Percentiles rank a stretch among this genome's conserved stretches.
Conservation (phyloP, 139 green algal species). For the Haematococcus lacustris region DNA sequence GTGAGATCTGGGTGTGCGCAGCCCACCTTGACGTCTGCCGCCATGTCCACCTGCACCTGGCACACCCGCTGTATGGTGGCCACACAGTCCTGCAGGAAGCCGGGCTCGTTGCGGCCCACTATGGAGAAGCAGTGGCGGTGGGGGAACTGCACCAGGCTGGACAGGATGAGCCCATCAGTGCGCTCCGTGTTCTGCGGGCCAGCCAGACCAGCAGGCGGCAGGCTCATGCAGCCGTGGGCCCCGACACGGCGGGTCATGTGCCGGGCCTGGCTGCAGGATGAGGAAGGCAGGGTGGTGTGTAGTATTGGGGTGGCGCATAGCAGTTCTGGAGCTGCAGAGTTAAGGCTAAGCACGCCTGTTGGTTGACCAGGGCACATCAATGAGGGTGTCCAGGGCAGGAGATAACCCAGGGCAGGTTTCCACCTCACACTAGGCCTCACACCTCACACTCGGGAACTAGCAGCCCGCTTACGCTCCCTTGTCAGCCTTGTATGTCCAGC, state of each 20-base stretch:
- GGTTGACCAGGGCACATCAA: neutral
- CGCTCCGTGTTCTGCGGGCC: slow-evolving; percentile 46
- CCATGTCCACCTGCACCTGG: slow-evolving; percentile 13
- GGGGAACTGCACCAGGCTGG: slow-evolving; percentile 46
- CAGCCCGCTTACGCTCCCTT: too few species aligned
- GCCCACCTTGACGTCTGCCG: slow-evolving; percentile 13
- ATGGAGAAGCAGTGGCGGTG: slow-evolving; percentile 48
- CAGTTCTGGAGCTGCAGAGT: too few species aligned
- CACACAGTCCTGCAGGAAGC: slow-evolving; percentile 21
- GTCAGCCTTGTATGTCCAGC: too few species aligned
- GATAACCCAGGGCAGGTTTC: too few species aligned
- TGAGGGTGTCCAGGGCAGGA: too few species aligned
- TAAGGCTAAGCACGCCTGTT: neutral
- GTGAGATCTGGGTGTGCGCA: too few species aligned
- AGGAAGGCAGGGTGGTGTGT: too few species aligned
- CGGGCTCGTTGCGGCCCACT: neutral
- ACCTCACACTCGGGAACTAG: too few species aligned
- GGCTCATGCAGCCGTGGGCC: neutral
- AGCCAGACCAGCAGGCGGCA: neutral
- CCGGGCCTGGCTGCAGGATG: too few species aligned
- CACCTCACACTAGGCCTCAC: too few species aligned
- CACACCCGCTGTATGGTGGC: slow-evolving; percentile 10
- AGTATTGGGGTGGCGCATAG: neutral
- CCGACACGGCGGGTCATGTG: too few species aligned
- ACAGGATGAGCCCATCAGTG: slow-evolving; percentile 33